phyloP scores from a whole-genome alignment of 305 asterid species.

The Fraxinus dipetala region DNA sequence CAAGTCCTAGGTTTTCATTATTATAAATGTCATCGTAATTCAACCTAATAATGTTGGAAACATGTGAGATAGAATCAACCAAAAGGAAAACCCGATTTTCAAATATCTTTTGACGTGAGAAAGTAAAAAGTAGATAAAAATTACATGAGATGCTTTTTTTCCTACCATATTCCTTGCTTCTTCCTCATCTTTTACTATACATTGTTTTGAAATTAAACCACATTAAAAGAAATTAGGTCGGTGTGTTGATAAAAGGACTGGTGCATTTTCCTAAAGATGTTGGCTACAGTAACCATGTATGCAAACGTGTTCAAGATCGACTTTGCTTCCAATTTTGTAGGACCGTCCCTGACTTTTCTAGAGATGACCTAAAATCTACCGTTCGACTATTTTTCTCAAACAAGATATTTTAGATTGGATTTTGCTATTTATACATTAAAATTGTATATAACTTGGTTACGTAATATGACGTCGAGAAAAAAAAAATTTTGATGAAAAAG shows the following conservation, averaged over 20 bases:
- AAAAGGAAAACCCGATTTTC: not conserved
- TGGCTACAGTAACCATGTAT: not conserved
- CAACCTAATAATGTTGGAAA: not conserved
- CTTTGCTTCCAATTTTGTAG: not conserved
- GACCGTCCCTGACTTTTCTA: not conserved
- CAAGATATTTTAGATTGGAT: not conserved
- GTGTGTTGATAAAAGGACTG: not conserved
- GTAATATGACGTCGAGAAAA: too few species aligned
- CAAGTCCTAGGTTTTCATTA: not conserved
- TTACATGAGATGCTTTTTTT: not conserved
- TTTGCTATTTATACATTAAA: too few species aligned
- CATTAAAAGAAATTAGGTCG: not conserved
- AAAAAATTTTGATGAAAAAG: too few species aligned
- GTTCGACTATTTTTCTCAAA: not conserved
- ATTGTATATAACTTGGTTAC: too few species aligned
- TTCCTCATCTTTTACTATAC: not conserved
- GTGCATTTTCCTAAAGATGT: not conserved
- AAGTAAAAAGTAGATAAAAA: not conserved
- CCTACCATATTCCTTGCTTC: not conserved
- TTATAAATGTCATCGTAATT: not conserved
- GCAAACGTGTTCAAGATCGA: not conserved
- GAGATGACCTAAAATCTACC: not conserved
- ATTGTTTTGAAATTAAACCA: not conserved
- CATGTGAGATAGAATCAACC: not conserved
- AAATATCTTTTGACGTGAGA: not conserved